Percentiles rank a stretch among this genome's conserved stretches.
Conservation (phyloP, 306 rosid genomes). For the Medicago lupulina region DNA sequence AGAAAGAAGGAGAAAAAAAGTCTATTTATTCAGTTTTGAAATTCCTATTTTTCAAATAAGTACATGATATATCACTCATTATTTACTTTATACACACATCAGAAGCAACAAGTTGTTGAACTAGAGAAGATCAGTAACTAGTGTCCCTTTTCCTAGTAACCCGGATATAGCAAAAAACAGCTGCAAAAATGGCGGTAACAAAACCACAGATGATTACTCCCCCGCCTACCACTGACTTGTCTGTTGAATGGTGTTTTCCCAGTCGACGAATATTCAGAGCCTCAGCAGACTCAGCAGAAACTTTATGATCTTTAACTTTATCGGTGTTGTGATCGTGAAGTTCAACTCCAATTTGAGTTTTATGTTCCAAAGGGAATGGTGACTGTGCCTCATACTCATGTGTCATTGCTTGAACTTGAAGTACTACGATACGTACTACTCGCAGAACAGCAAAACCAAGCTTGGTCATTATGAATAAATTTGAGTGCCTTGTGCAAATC, state of each 20-base stretch:
- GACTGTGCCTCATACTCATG: conserved; percentile 35
- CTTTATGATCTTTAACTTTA: conserved; percentile 41
- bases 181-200: conserved; percentile 77
- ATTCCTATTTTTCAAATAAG: background rate
- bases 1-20: background rate
- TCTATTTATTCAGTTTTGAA: background rate
- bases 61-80: conserved; percentile 2
- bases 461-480: conserved; percentile 51
- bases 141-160: conserved; percentile 70
- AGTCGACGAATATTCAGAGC: conserved; percentile 67
- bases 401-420: conserved; percentile 48
- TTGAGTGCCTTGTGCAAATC: conserved; percentile 4
- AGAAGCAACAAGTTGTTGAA: background rate
- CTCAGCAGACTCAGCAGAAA: conserved; percentile 53
- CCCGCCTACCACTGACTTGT: conserved; percentile 86
- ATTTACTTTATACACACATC: conserved; percentile 11
- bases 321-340: conserved; percentile 7
- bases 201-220: conserved; percentile 92
- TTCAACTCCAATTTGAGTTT: conserved; percentile 33
- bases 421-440: conserved; percentile 48
- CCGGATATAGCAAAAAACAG: conserved; percentile 83
- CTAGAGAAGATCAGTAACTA: conserved; percentile 11
- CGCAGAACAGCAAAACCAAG: conserved; percentile 51
- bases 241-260: conserved; percentile 63
- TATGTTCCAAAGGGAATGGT: conserved; percentile 39